Evolutionary conservation across 2,329 filamentous ascomycete species (phyloP), one percentile per base, ranked within the genome.

Genomic region (Exophiala dermatitidis): DNA sequence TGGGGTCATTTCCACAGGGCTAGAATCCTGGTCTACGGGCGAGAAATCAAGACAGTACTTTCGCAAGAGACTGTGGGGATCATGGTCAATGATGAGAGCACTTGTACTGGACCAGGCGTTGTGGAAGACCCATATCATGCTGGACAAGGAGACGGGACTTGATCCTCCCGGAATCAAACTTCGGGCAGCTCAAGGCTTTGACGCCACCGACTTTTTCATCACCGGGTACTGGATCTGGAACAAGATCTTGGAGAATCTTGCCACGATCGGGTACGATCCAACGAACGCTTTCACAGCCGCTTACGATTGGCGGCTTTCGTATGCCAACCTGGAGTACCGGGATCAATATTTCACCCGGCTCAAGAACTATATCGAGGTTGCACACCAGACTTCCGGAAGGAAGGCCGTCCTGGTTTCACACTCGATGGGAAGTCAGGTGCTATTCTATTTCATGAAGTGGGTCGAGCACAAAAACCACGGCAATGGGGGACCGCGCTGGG

Each of bases 51-150:
- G 89, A 34, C 86, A 85, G 54, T 98, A 97, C 71, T 98, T 98
- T 70, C 80, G 93, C 58, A 95, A 94, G 72, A 79, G 93, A 50
- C 73, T 98, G 46, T 98, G 93, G 93, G 93, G 93, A 3, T 95
- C 89, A 62, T 98, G 94, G 93, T 95, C 82, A 60, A 98, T 98
- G 93, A 96, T 98, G 90, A 81, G 86, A 46, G 91, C 93, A 0
- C 73, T 98, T 60, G 88, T 98, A 1, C 72, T 95, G 64, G 93
- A 97, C 69, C 96, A 97, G 71, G 84, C 94, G 30, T 78, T 81
- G 33, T 98, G 93, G 93, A 98, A 96, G 75, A 84, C 77, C 64
- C 93, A 98, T 68, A 88, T 98, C 62, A 97, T 97, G 90, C 78
- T 98, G 7, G 93, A 98, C 70, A 90, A 91, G 68, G 71, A 82